Base-by-base conservation (phyloP, 495 filamentous ascomycete genomes). In the Penicillium chermesinum region DNA sequence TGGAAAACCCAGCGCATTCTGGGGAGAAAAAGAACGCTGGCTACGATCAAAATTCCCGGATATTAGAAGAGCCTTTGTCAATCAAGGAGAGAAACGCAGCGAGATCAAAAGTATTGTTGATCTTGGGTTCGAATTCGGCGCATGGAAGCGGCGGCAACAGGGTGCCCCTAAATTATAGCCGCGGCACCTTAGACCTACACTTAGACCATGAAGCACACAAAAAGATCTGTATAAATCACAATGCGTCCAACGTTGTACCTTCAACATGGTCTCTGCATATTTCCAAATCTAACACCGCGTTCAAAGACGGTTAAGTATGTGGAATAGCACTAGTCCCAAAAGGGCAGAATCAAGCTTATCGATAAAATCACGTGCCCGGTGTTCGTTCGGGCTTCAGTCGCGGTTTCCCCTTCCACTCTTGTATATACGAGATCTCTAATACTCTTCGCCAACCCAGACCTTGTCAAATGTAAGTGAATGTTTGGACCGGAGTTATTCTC, bases 11-110 rank as follows among this genome's bases (percentile, higher is more conserved):
- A 80, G 83, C 16, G 79, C 81, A 27, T 67, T 60, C 20, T 95
- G 89, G 89, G 76, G 76, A 9, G 74, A 77, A 30, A 75, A 78
- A 58, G 69, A 86, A 50, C 71, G 71, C 21, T 91, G 87, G 87
- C 65, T 75, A 44, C 70, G 85, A 20, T 67, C 72, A 42, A 63
- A 64, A 14, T 75, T 79, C 43, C 67, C 74, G 0, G 67, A 70
- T 1, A 83, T 88, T 13, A 76, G 76, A 49, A 74, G 71, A 48
- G 72, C 73, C 3, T 85, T 79, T 59, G 59, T 66, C 36, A 65
- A 67, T 25, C 65, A 66, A 48, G 78, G 69, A n/a, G 72, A 70
- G 34, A 63, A 54, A 47, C 67, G 73, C 50, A 52, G 60, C 37
- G 34, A 46, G 0, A 69, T 83, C 35, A 73, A 63, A 51, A 74